phyloP scores from a whole-genome alignment of 768 basidiomycete species.

The Mycena olivaceomarginata region DNA sequence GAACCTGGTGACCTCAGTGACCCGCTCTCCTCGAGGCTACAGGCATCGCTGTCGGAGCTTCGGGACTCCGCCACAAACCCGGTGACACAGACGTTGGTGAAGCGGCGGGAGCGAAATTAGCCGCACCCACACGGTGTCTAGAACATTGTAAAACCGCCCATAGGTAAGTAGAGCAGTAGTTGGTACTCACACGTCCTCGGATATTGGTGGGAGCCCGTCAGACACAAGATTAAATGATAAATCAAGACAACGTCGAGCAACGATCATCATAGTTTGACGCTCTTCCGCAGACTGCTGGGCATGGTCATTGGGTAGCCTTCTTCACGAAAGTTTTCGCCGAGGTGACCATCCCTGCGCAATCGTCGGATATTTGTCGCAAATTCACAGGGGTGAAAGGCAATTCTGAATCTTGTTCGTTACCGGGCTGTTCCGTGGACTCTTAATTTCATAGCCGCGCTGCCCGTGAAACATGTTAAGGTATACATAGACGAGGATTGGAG shows the following conservation, averaged over 20 bases:
- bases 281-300: no score
- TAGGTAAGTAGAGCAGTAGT: neutral
- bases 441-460: neutral
- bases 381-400: neutral
- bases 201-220: neutral
- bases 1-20: neutral
- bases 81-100: neutral
- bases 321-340: neutral
- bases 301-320: neutral
- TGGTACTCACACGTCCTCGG: neutral
- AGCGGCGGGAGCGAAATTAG: neutral
- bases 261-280: neutral
- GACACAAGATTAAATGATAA: neutral
- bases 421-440: neutral
- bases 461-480: neutral
- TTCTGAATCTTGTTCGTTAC: neutral
- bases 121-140: neutral
- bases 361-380: neutral
- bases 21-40: neutral
- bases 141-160: neutral
- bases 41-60: neutral
- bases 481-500: no score
- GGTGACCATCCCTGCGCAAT: neutral
- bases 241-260: neutral
- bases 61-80: neutral